phyloP scores from a whole-genome alignment of 257 asterid species.

The Solanum ahanhuiri region DNA sequence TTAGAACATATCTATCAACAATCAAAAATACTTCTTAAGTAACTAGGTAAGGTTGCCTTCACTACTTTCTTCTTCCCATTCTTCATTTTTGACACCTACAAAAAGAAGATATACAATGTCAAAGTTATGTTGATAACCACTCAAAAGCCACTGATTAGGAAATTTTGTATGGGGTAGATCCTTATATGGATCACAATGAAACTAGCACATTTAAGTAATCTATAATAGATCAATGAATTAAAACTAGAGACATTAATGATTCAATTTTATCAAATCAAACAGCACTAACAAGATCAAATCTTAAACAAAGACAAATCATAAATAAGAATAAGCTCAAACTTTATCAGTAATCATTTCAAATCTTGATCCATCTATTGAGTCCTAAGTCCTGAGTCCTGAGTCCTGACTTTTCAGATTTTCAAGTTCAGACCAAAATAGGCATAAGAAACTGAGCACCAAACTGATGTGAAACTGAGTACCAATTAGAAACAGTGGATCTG shows the following conservation, averaged over 20 bases:
- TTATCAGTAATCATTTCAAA: not conserved
- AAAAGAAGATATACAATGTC: not conserved
- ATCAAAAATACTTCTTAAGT: not conserved
- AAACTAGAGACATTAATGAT: no score
- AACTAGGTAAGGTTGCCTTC: not conserved
- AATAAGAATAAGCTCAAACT: not conserved
- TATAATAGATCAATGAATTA: not conserved
- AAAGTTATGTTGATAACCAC: not conserved
- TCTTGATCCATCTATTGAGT: not conserved
- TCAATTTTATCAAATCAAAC: not conserved
- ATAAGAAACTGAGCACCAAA: not conserved
- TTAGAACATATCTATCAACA: not conserved
- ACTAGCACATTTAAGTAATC: not conserved
- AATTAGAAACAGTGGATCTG: no score
- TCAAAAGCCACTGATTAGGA: not conserved
- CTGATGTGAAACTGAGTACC: no score
- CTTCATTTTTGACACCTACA: not conserved
- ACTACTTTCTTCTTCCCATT: not conserved
- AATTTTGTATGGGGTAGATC: not conserved
- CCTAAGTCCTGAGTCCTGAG: no score
- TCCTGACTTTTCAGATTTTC: not conserved
- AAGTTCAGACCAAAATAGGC: not conserved
- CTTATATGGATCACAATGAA: not conserved
- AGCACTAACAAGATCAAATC: not conserved
- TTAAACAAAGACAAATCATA: not conserved